Percentiles rank a stretch among this genome's conserved stretches.
phyloP scores from a whole-genome alignment of 1,284 basidiomycete species.

The Anthracocystis panici-leucophaei region DNA sequence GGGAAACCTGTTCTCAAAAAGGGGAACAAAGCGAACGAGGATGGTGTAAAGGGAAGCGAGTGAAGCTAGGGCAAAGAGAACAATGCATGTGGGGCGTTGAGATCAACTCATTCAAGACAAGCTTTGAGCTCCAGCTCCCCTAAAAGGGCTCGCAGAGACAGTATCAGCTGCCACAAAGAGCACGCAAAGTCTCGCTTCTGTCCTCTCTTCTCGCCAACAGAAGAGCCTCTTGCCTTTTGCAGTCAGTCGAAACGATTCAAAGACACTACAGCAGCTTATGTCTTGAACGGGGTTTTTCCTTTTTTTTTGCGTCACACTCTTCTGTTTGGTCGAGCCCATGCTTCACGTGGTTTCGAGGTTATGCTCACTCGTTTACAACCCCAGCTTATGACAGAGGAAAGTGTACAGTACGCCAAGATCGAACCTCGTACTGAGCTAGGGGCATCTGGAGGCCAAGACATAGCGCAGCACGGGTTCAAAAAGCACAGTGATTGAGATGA shows the following conservation, averaged over 20 bases:
- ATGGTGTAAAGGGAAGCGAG: background rate
- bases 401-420: background rate
- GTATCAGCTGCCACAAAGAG: too few relatives aligned
- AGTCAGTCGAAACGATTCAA: background rate
- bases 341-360: constrained; percentile 2
- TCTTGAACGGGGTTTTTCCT: background rate
- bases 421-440: background rate
- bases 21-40: background rate
- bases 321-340: background rate
- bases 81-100: background rate
- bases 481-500: background rate
- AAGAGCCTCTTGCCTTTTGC: background rate
- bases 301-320: background rate
- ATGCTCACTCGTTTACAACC: background rate
- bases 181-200: too few relatives aligned
- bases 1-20: too few relatives aligned
- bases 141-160: too few relatives aligned
- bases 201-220: too few relatives aligned
- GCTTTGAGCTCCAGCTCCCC: background rate
- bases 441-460: too few relatives aligned
- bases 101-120: background rate
- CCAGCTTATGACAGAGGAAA: background rate
- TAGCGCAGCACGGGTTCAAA: background rate
- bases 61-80: background rate
- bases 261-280: background rate